Conservation (phyloP, 495 filamentous ascomycete species). For the Xylaria nigripes region DNA sequence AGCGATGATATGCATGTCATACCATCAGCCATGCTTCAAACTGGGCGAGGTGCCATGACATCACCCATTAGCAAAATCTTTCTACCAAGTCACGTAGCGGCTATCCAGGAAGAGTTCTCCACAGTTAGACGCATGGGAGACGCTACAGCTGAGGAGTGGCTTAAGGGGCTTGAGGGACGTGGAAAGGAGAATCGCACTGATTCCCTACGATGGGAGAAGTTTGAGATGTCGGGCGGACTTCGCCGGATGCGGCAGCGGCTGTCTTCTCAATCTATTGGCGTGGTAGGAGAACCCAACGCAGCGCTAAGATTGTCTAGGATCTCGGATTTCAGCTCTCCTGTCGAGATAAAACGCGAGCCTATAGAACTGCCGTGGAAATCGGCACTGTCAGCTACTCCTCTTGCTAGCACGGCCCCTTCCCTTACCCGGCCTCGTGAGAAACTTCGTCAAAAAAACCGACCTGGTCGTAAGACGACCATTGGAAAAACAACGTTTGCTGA, state of each 20-base stretch:
- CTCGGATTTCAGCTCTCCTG: background rate
- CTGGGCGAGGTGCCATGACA: conserved; percentile 34
- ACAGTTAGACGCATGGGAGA: conserved; percentile 50
- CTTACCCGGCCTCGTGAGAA: background rate
- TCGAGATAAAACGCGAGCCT: background rate
- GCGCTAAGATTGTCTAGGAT: background rate
- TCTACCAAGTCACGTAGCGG: conserved; percentile 47
- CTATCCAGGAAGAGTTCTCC: conserved; percentile 47
- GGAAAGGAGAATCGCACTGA: conserved; percentile 51
- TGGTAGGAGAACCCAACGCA: background rate
- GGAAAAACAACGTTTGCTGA: background rate
- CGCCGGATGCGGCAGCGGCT: conserved; percentile 20
- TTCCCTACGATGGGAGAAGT: conserved; percentile 61
- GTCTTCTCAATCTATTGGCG: background rate
- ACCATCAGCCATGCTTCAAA: conserved; percentile 42
- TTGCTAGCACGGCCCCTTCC: background rate
- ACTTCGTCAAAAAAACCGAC: background rate
- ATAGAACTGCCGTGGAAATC: background rate
- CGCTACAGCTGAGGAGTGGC: conserved; percentile 62
- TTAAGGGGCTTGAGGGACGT: conserved; percentile 56
- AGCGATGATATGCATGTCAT: conserved; percentile 51
- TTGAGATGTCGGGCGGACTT: conserved; percentile 47
- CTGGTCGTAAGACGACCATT: background rate
- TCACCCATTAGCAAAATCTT: conserved; percentile 54
- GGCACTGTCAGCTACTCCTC: background rate